Percentiles rank a stretch among this genome's conserved stretches.
These are phyloP conservation scores for Hypericum perforatum DNA, from an alignment of 345 rosid species.

Conservation along the genomic window DNA sequence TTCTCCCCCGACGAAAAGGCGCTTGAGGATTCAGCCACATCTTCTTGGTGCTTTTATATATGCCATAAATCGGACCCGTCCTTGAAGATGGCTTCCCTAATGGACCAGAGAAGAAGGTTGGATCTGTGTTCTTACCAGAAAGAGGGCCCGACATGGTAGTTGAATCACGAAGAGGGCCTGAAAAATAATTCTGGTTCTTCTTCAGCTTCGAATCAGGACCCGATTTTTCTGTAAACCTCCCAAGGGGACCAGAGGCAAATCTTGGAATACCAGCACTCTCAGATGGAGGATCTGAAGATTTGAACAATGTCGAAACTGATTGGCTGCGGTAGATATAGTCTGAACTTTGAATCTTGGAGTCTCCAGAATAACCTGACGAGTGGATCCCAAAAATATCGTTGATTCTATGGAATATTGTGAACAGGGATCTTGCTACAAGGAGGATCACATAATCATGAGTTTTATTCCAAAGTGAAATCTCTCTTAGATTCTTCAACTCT, in stretches of 20 bases:
- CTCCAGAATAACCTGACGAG: conserved; percentile 28
- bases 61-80: conserved; percentile 49
- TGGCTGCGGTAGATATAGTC: conserved; percentile 58
- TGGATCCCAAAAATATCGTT: conserved; percentile 57
- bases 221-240: conserved; percentile 32
- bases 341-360: conserved; percentile 32
- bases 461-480: conserved; percentile 76
- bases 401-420: conserved; percentile 62
- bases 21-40: conserved; percentile 41
- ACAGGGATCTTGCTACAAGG: conserved; percentile 67
- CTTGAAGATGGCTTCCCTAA: conserved; percentile 40
- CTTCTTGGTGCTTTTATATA: conserved; percentile 39
- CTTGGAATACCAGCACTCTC: conserved; percentile 38
- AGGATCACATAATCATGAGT: conserved; percentile 62
- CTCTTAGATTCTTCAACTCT: conserved; percentile 66
- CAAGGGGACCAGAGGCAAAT: conserved; percentile 79
- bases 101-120: conserved; percentile 56
- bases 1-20: conserved; percentile 34
- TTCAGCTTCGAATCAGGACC: conserved; percentile 37
- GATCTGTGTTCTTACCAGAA: conserved; percentile 27
- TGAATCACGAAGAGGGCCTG: conserved; percentile 66
- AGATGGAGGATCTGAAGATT: conserved; percentile 44
- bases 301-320: conserved; percentile 52
- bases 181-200: conserved; percentile 46
- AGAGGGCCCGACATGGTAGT: conserved; percentile 40